Evolutionary conservation across 129 eudicot genomes (phyloP), one percentile per base, ranked within the genome.

Genomic region (Arctium lappa): DNA sequence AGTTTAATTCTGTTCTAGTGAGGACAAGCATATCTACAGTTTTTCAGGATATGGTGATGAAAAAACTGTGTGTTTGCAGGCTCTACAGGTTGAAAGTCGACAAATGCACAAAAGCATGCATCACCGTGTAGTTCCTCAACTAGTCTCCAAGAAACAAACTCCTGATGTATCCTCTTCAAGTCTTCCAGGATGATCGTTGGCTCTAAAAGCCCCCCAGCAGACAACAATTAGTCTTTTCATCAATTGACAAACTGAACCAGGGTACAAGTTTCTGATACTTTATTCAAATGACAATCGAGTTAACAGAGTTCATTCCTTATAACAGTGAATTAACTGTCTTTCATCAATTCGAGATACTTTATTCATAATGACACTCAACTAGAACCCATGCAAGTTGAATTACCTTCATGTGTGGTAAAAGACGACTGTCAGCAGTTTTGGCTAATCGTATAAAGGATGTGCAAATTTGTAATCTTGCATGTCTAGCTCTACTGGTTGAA

Each of bases 331-430:
- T 22, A 46, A 48, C 78, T 68, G 37, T 8, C 18, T 30, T 56
- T 56, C 71, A 77, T 60, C 72, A 77, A 18, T 38, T 16, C 13
- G 27, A 82, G 39, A 68, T 81, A 37, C 74, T 66, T 72, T 27
- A 78, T 9, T 29, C 34, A 33, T 30, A 38, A 33, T 31, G 42
- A 36, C 80, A 74, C 32, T 66, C 34, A 62, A 53, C 33, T 56
- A 80, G 16, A 68, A 72, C 53, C 68, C 33, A 50, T 48, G 56
- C 37, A 50, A 65, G 71, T 66, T 29, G 44, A 75, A 76, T 85
- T 81, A 93, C 99, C 97, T 91, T 96, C 99, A 96, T 93, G 82
- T 96, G 99, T 40, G 98, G 98, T 86, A 93, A 88, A 84, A 96
- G 90, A 85, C 89, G 86, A 76, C 88, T 84, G 71, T 86, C 91